A percentile compares a stretch with the other conserved stretches of the same genome.
These are phyloP conservation scores for Theobroma grandiflorum DNA, from an alignment of 441 rosid genomes.

Conservation along the genomic window DNA sequence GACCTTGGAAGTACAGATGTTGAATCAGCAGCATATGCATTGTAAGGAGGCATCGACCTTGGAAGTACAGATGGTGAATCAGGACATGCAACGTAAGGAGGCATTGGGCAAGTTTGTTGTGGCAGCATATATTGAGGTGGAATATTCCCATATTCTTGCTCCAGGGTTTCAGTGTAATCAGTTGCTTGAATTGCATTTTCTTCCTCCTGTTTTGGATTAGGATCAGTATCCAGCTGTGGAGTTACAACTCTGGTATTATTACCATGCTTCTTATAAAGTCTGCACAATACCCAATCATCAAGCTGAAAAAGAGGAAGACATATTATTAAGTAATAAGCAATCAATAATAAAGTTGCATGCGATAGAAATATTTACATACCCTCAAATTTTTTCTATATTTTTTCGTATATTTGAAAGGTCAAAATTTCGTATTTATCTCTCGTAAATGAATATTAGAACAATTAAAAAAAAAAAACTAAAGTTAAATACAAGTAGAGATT, in stretches of 20 bases:
- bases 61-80: not conserved
- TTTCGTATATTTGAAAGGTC: not conserved
- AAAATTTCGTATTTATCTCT: not conserved
- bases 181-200: not conserved
- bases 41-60: not conserved
- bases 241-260: no score
- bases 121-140: not conserved
- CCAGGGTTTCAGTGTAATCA: not conserved
- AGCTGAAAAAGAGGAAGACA: not conserved
- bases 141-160: not conserved
- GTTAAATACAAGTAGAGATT: no score
- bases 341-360: not conserved
- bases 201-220: not conserved
- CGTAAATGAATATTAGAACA: no score
- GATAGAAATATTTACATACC: no score
- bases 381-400: no score
- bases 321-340: not conserved
- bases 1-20: not conserved
- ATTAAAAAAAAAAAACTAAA: no score
- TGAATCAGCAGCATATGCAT: not conserved
- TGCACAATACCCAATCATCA: constrained; percentile 11
- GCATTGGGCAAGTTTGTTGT: not conserved
- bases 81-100: no score
- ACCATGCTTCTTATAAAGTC: not conserved
- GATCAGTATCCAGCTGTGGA: no score